These are phyloP conservation scores for Trichoderma pleuroti DNA, from an alignment of 2,329 filamentous ascomycete species.

Conservation along the genomic window DNA sequence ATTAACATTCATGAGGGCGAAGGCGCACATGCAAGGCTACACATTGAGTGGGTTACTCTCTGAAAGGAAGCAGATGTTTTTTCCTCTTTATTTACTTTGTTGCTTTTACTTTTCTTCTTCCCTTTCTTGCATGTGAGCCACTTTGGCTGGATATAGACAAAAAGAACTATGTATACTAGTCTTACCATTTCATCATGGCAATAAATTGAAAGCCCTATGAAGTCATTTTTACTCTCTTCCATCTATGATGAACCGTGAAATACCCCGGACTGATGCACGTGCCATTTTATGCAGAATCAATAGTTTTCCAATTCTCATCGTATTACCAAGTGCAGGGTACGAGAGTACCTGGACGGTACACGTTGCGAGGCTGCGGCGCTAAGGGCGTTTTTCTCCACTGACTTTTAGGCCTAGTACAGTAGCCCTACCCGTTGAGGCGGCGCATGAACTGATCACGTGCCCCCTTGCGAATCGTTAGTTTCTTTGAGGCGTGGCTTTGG, in stretches of 20 bases:
- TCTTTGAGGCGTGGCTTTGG: neutral
- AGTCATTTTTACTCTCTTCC: neutral
- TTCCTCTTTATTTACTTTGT: neutral
- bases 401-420: neutral
- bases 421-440: neutral
- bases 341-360: neutral
- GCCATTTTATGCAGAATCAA: neutral
- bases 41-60: neutral
- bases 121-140: neutral
- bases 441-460: neutral
- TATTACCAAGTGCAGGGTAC: neutral
- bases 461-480: neutral
- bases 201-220: neutral
- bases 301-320: neutral
- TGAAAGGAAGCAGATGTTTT: neutral
- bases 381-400: neutral
- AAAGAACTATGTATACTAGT: slow-evolving; percentile 3
- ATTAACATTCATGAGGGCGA: slow-evolving; percentile 1
- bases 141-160: slow-evolving; percentile 6
- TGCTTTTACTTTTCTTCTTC: neutral
- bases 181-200: neutral
- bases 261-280: neutral
- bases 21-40: neutral
- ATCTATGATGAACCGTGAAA: neutral
- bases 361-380: neutral